phyloP scores from a whole-genome alignment of 73 alveolate genomes.

The Symbiodinium natans region DNA sequence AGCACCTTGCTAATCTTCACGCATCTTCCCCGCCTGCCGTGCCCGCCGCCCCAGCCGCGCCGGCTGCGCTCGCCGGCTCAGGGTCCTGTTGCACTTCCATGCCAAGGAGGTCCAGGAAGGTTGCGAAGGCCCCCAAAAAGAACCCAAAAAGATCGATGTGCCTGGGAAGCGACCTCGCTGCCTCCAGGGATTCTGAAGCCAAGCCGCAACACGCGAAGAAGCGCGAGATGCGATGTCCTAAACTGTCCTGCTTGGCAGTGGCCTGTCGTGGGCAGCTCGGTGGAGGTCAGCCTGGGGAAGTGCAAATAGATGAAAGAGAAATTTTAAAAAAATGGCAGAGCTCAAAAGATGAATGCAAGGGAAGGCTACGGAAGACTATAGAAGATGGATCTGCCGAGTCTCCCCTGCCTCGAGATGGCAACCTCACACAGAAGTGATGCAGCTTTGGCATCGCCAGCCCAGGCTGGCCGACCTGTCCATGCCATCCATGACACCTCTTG shows the following conservation, averaged over 20 bases:
- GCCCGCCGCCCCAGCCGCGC: no score
- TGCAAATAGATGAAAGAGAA: neutral
- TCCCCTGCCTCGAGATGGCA: slow-evolving; percentile 41
- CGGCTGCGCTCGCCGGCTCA: neutral
- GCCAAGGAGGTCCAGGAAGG: no score
- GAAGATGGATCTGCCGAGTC: no score
- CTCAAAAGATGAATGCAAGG: no score
- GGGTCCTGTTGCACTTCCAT: no score
- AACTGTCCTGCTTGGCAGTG: no score
- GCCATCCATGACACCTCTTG: neutral
- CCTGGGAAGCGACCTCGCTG: neutral
- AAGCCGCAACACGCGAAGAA: no score
- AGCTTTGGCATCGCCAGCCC: slow-evolving; percentile 89
- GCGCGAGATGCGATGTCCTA: no score
- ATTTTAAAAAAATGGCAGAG: no score
- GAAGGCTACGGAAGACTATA: no score
- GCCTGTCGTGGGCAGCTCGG: neutral
- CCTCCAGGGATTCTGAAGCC: neutral
- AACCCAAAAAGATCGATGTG: neutral
- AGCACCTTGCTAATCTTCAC: no score
- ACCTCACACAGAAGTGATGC: slow-evolving; percentile 82
- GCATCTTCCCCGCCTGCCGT: no score
- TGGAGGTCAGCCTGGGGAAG: neutral
- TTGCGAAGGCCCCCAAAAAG: neutral
- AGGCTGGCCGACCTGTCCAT: slow-evolving; percentile 19